Evolutionary conservation across 2,329 filamentous ascomycete genomes (phyloP).

Genomic region (Neocatenulostroma microsporum): DNA sequence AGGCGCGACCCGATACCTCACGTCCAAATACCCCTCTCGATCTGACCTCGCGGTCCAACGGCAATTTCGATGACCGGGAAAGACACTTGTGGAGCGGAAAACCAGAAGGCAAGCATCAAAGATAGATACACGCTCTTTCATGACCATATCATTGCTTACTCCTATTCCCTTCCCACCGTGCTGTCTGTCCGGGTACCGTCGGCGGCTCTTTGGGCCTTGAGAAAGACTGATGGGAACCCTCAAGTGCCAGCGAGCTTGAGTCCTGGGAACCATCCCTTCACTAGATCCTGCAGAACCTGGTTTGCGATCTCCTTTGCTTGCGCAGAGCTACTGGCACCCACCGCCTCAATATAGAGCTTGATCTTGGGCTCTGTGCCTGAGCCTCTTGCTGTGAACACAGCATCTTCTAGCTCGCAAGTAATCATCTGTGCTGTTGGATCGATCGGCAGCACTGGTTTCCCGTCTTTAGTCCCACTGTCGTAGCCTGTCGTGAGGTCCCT

Average conservation of each 20-base stretch:
- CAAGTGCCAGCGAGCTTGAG: constrained; percentile 22
- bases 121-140: no score
- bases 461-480: constrained; percentile 48
- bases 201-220: no score
- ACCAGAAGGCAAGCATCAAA: no score
- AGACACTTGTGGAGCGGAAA: no score
- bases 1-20: no score
- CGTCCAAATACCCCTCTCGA: no score
- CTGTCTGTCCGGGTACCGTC: no score
- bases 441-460: constrained; percentile 48
- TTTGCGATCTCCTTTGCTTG: constrained; percentile 39
- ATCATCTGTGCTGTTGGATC: constrained; percentile 56
- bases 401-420: constrained; percentile 51
- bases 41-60: no score
- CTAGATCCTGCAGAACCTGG: constrained; percentile 38
- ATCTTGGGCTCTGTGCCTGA: constrained; percentile 58
- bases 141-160: no score
- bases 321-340: constrained; percentile 31
- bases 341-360: constrained; percentile 51
- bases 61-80: no score
- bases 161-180: no score
- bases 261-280: constrained; percentile 44
- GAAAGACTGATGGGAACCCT: no score
- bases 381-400: constrained; percentile 17
- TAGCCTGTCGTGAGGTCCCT: constrained; percentile 54